Percentiles rank a stretch among this genome's conserved stretches.
Evolutionary conservation across 495 filamentous ascomycete species (phyloP).

Genomic region (Astrocystis sublimbata): DNA sequence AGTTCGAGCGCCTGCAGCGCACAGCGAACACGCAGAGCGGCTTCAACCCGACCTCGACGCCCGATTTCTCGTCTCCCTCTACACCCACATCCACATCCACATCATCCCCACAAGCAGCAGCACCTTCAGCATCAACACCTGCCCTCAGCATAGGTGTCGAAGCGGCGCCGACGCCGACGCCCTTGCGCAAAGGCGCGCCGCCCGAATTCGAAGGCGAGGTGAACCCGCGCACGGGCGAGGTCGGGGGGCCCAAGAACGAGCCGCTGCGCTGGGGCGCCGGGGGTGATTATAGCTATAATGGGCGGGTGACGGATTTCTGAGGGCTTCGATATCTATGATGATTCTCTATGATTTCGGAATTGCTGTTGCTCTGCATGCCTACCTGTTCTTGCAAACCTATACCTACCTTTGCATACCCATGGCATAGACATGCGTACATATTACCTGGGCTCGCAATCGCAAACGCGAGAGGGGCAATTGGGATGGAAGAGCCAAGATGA

Average conservation of each 20-base stretch:
- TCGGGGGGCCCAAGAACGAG: slow-evolving; percentile 97
- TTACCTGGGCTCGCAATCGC: too few relatives aligned
- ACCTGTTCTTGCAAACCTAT: too few relatives aligned
- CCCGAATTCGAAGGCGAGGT: slow-evolving; percentile 93
- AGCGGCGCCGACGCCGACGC: slow-evolving; percentile 1
- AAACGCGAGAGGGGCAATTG: too few relatives aligned
- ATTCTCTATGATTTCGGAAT: too few relatives aligned
- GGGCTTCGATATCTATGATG: too few relatives aligned
- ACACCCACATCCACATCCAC: slow-evolving; percentile 6
- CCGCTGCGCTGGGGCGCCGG: slow-evolving; percentile 79
- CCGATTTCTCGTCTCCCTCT: slow-evolving; percentile 20
- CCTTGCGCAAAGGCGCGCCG: slow-evolving; percentile 58
- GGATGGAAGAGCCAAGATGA: too few relatives aligned
- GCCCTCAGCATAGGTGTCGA: not conserved
- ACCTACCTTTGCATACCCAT: too few relatives aligned
- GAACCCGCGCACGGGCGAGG: slow-evolving; percentile 95
- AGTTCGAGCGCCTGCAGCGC: slow-evolving; percentile 84
- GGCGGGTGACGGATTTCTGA: slow-evolving; percentile 95
- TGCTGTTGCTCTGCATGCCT: too few relatives aligned
- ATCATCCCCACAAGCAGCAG: not conserved
- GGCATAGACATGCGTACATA: too few relatives aligned
- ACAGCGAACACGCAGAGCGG: slow-evolving; percentile 42
- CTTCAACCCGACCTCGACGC: slow-evolving; percentile 33
- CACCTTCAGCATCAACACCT: not conserved
- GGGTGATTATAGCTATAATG: slow-evolving; percentile 96